These are phyloP conservation scores for Hanseniaspora clermontiae DNA, from an alignment of 805 yeast species.

Conservation along the genomic window DNA sequence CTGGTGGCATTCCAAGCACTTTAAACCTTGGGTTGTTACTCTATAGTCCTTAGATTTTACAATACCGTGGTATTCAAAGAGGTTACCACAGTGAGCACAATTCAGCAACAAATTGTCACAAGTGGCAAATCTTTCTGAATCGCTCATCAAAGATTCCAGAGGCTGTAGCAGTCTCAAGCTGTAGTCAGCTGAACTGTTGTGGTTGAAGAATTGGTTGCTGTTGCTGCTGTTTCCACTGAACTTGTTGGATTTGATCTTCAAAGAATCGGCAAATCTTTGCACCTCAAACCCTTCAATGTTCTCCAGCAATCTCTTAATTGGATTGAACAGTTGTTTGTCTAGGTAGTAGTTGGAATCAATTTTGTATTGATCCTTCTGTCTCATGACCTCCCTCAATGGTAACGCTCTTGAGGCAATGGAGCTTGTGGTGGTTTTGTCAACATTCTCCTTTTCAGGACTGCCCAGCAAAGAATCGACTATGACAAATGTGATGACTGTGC, in stretches of 20 bases:
- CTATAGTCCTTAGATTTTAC: constrained; percentile 47
- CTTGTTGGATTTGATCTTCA: constrained; percentile 64
- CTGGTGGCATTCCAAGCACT: constrained; percentile 50
- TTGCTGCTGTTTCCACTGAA: constrained; percentile 25
- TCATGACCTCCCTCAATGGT: constrained; percentile 60
- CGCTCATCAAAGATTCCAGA: constrained; percentile 67
- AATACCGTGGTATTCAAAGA: constrained; percentile 65
- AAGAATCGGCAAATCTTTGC: constrained; percentile 57
- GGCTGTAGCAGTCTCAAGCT: constrained; percentile 41
- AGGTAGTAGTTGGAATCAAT: constrained; percentile 74
- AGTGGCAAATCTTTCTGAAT: constrained; percentile 66
- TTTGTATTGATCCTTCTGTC: constrained; percentile 36
- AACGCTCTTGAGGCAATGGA: constrained; percentile 64
- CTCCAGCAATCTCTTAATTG: constrained; percentile 75
- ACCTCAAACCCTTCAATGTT: constrained; percentile 78
- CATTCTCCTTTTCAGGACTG: constrained; percentile 11
- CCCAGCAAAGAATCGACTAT: constrained; percentile 41
- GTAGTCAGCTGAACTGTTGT: constrained; percentile 24
- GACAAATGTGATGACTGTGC: constrained; percentile 78
- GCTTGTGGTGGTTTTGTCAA: background rate
- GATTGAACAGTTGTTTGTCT: constrained; percentile 80
- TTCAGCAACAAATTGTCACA: constrained; percentile 41
- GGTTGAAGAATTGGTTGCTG: background rate
- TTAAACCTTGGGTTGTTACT: constrained; percentile 55
- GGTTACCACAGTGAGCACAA: constrained; percentile 48